Evolutionary conservation across 2,329 filamentous ascomycete species (phyloP), one percentile per base, ranked within the genome.

Genomic region (Xylariomycetidae sp.): DNA sequence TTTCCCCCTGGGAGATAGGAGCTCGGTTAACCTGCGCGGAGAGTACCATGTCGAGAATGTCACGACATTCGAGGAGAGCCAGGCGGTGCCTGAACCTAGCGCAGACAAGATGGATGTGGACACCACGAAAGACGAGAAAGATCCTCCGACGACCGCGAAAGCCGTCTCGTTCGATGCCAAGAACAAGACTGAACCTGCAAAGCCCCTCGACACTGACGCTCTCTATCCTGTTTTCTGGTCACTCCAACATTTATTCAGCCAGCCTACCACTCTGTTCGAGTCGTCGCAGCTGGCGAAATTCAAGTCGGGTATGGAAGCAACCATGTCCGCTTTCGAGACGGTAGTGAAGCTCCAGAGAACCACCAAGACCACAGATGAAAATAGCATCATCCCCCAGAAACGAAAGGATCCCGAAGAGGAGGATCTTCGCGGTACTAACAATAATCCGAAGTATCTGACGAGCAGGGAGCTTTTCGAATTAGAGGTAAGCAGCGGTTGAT

Each of bases 401-500:
- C 77, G 87, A 36, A 94, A 89, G 58, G 69, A 74, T 27, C 70
- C 74, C 9, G 71, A 70, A 26, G 63, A 64, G 17, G 71, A 77
- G 32, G 69, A 76, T 31, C 74, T 77, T 34, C 80, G 82, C 40
- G 72, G 80, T 16, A 83, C 79, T 53, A 81, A 77, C 16, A 97
- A 95, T 64, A 98, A 98, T 51, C 90, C 94, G 2, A 98, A 97
- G 56, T 99, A 98, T 57, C 74, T 99, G 13, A 99, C 92, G n/a
- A 97, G 89, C 58, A 77, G 85, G 45, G 94, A 98, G 57, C 70
- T 99, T 2, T 99, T 99, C 59, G 88, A 94, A 51, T 76, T 98
- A 28, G 92, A 98, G 74, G 85, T 88, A 70, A 40, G 65, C n/a
- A n/a, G n/a, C 52, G 31, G 16, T 17, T 29, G 7, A 23, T 23